Evolutionary conservation across 805 yeast species (phyloP), one percentile per base, ranked within the genome.

Genomic region (Metschnikowia lachancei): DNA sequence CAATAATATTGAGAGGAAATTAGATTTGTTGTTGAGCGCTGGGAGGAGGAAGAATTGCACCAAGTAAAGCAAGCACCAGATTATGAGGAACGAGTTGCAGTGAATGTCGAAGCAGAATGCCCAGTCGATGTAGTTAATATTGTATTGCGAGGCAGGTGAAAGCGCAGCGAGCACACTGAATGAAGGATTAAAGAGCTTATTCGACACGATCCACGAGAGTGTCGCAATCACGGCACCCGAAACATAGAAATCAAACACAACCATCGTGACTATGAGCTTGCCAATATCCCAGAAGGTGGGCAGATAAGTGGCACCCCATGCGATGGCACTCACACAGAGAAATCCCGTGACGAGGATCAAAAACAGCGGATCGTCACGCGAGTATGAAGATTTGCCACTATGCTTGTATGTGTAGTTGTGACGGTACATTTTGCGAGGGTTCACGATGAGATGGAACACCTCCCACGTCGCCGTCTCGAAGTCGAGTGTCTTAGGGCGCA

Each of bases 381-480:
- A 83, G 84, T 95, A 89, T 56, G 83, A 79, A 58, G 81, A 83
- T 17, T 64, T 64, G 35, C 52, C 54, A 24, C 60, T 57, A 46
- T 86, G 92, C 54, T 87, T 90, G 60, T 87, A 88, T 51, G 66
- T 68, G 61, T 87, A 88, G 49, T 88, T 77, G 17, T 90, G 79
- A 52, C 87, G 77, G 69, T 86, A 90, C 58, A 90, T 95, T 51
- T 87, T 82, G 57, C 83, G 80, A 1, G 97, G 97, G 35, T 83
- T 78, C 22, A 81, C 70, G 13, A 90, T 70, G 45, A 90, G 68
- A 58, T 88, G 78, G 50, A 85, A 70, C 65, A 90, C 83, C 63
- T 91, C 97, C 96, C 96, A 91, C 49, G 82, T 75, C 12, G 97
- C 96, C 1, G 95, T 87, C 64, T 91, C 97, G 58, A 90, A 87